phyloP scores from a whole-genome alignment of 495 filamentous ascomycete species.

The Penicillium cinerascens region DNA sequence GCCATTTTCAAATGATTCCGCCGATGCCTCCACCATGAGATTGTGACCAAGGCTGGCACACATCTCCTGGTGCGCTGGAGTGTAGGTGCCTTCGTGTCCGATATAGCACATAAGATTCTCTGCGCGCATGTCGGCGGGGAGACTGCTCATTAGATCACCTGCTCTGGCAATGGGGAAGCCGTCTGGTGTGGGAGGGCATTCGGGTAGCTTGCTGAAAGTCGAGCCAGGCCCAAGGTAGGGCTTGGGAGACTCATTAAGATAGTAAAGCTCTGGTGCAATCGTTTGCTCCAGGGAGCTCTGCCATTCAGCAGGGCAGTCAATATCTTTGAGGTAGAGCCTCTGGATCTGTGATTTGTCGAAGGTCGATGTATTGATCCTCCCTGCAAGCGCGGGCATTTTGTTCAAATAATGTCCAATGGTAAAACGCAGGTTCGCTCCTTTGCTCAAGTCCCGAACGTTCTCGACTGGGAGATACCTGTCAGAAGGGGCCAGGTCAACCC shows the following conservation, averaged over 20 bases:
- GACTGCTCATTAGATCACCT: constrained; percentile 89
- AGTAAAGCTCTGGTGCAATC: constrained; percentile 77
- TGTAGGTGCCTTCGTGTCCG: constrained; percentile 96
- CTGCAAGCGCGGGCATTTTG: constrained; percentile 71
- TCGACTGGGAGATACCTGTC: constrained; percentile 40
- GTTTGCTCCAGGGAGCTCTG: constrained; percentile 68
- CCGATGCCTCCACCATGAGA: constrained; percentile 91
- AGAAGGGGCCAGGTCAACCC: not conserved
- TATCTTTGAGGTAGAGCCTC: constrained; percentile 90
- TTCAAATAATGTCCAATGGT: constrained; percentile 84
- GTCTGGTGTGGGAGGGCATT: constrained; percentile 2
- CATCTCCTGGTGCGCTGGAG: constrained; percentile 95
- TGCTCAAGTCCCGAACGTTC: constrained; percentile 69
- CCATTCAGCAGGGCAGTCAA: constrained; percentile 88
- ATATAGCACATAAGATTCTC: constrained; percentile 98
- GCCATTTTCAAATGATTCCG: constrained; percentile 50
- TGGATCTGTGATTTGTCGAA: constrained; percentile 70
- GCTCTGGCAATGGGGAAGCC: constrained; percentile 51
- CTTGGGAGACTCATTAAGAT: constrained; percentile 75
- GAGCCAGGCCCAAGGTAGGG: constrained; percentile 42
- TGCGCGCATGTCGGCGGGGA: constrained; percentile 81
- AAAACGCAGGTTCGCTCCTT: constrained; percentile 66
- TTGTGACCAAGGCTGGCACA: constrained; percentile 94
- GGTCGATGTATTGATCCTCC: constrained; percentile 65
- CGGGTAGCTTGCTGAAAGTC: not conserved